These are phyloP conservation scores for Penicillium maclennaniae DNA, from an alignment of 495 filamentous ascomycete species.

Conservation along the genomic window DNA sequence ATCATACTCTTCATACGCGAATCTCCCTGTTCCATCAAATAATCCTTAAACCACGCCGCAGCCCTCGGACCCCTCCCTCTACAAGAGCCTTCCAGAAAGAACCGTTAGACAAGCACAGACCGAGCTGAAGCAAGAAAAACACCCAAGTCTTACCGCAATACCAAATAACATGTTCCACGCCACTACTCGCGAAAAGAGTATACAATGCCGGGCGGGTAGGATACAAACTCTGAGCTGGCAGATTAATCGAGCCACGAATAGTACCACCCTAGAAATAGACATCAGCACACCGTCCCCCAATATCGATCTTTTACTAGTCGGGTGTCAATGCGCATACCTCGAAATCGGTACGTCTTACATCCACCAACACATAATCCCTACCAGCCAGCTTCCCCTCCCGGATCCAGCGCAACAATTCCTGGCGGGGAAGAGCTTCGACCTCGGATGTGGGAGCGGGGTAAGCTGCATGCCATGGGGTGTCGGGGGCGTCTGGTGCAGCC, in stretches of 20 bases:
- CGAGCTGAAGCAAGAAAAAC: neutral
- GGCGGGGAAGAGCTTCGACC: slow-evolving; percentile 32
- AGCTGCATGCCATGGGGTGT: slow-evolving; percentile 41
- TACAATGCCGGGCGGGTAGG: slow-evolving; percentile 56
- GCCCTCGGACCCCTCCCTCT: slow-evolving; percentile 57
- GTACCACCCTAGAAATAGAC: slow-evolving; percentile 55
- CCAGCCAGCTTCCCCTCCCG: slow-evolving; percentile 34
- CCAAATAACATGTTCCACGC: slow-evolving; percentile 54
- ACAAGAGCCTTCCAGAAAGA: slow-evolving; percentile 54
- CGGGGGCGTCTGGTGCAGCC: neutral
- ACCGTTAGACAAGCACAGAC: neutral
- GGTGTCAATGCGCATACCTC: slow-evolving; percentile 40
- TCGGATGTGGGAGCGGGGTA: slow-evolving; percentile 36
- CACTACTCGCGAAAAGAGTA: slow-evolving; percentile 46
- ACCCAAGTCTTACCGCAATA: slow-evolving; percentile 56
- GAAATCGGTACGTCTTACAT: slow-evolving; percentile 59
- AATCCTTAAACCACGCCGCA: slow-evolving; percentile 64
- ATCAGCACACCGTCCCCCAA: neutral
- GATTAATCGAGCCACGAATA: slow-evolving; percentile 63
- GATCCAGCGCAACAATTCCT: slow-evolving; percentile 39
- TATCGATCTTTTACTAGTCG: neutral
- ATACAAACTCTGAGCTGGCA: slow-evolving; percentile 65
- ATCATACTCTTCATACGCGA: slow-evolving; percentile 50
- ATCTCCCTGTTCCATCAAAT: slow-evolving; percentile 46
- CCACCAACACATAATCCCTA: slow-evolving; percentile 57